Base-by-base conservation (phyloP, 2,329 filamentous ascomycete species). In the Talaromyces sp. region DNA sequence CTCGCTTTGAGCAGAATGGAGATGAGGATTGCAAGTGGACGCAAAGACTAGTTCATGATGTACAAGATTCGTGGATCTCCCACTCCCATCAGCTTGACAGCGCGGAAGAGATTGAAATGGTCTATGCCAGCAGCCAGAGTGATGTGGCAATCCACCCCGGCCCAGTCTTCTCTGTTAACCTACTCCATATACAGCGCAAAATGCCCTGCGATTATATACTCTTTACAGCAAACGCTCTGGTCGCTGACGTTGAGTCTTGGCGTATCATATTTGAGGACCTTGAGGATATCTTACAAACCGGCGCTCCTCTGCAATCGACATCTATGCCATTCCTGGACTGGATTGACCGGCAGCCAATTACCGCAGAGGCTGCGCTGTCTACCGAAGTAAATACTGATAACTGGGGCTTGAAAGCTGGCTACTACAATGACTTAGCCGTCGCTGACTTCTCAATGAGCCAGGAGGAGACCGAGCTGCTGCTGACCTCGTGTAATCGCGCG, bases 191-290 rank as follows among this genome's bases (percentile, higher is more conserved):
- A 40, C 36, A 40, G 36, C 36, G 10, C 10, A 40, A 40, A 40
- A 5, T 14, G 36, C 36, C 36, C 5, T 40, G 36, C 3, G 36
- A 40, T n/a, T 40, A 40, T 40, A 40, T 40, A 40, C 36, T 51
- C 51, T 28, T 61, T 3, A 28, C 31, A 14, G 61, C 61, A 18
- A 42, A 59, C 50, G 36, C 54, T 18, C 31, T 59, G 54, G 28
- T 52, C 16, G 28, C 54, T 42, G 56, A 62, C n/a, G n/a, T 61
- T 14, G 61, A 61, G 10, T 62, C 57, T 7, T 62, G 61, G 61
- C 42, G 57, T 30, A 61, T 62, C n/a, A 55, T 62, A 14, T 57
- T 62, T 3, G 18, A 44, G n/a, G 57, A 62, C 23, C 23, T 62
- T n/a, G 56, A 62, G 33, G 3, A 40, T 40, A 40, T 40, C 36